phyloP scores from a whole-genome alignment of 352 stramenopile genomes.

The Phytopythium litorale region DNA sequence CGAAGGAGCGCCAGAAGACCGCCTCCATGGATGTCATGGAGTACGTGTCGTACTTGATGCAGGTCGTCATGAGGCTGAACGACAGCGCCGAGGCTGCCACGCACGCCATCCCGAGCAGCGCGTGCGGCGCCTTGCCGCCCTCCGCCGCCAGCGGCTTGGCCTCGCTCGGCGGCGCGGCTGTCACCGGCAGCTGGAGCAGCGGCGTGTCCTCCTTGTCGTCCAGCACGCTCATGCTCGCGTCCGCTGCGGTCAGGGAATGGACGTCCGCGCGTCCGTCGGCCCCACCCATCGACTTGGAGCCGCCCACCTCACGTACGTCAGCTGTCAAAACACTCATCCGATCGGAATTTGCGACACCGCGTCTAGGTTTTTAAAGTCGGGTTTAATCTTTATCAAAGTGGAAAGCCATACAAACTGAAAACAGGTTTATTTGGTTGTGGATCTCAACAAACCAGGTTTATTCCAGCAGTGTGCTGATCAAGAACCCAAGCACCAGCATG shows the following conservation, averaged over 20 bases:
- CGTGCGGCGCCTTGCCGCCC: conserved; percentile 23
- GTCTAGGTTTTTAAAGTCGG: too few species aligned
- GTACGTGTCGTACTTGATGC: conserved; percentile 71
- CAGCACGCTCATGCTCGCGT: conserved; percentile 6
- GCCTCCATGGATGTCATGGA: conserved; percentile 72
- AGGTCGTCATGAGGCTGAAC: conserved; percentile 76
- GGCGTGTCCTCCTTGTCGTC: conserved; percentile 9
- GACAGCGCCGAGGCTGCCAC: conserved; percentile 62
- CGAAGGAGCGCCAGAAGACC: conserved; percentile 64
- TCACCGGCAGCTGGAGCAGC: conserved; percentile 10
- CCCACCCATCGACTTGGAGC: background rate
- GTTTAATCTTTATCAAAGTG: too few species aligned
- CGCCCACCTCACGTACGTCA: background rate
- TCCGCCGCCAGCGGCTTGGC: background rate
- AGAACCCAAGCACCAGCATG: too few species aligned
- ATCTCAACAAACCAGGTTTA: too few species aligned
- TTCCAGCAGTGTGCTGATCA: too few species aligned
- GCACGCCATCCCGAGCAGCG: conserved; percentile 47
- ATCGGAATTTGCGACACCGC: too few species aligned
- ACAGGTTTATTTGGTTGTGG: too few species aligned
- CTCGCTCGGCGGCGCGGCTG: background rate
- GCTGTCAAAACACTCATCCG: too few species aligned
- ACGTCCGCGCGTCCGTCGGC: background rate
- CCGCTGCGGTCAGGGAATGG: background rate
- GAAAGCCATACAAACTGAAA: too few species aligned